phyloP scores from a whole-genome alignment of 352 stramenopile species.

The Globisporangium iwayamae region DNA sequence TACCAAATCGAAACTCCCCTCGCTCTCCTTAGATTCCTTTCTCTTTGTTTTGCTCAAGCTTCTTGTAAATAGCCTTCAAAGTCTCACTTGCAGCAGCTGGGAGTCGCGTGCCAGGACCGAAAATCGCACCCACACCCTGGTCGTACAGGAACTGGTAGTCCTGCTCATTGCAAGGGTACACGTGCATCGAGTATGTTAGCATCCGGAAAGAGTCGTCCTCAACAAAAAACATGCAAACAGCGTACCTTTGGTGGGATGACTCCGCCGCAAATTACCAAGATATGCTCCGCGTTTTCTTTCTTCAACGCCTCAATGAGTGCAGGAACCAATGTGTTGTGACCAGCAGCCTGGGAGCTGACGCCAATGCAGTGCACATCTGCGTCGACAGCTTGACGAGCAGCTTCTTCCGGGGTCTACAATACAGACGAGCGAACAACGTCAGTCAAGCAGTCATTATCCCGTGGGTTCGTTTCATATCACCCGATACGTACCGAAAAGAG shows the following conservation, averaged over 20 bases:
- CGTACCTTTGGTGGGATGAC: slow-evolving; percentile 91
- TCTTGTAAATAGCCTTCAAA: slow-evolving; percentile 52
- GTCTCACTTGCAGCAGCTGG: slow-evolving; percentile 69
- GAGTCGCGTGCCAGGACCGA: slow-evolving; percentile 94
- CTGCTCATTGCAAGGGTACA: slow-evolving; percentile 24
- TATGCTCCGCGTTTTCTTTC: slow-evolving; percentile 89
- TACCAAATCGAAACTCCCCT: background rate
- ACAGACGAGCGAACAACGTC: background rate
- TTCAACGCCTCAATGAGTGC: slow-evolving; percentile 91
- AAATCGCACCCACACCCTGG: slow-evolving; percentile 90
- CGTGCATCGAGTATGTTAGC: background rate
- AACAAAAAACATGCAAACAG: background rate
- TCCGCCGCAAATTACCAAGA: slow-evolving; percentile 93
- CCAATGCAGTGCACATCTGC: slow-evolving; percentile 94
- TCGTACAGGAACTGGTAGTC: slow-evolving; percentile 96
- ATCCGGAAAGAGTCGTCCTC: background rate
- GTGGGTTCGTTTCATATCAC: background rate
- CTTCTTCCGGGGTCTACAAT: slow-evolving; percentile 50
- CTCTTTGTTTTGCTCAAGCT: slow-evolving; percentile 38
- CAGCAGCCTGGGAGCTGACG: slow-evolving; percentile 89
- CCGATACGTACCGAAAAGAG: slow-evolving; percentile 85
- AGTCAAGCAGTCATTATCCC: background rate
- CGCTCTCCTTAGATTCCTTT: slow-evolving; percentile 26
- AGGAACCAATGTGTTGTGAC: slow-evolving; percentile 95
- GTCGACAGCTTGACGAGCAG: slow-evolving; percentile 85